Conservation (phyloP, 768 basidiomycete genomes). For the Boletus subparvulus region DNA sequence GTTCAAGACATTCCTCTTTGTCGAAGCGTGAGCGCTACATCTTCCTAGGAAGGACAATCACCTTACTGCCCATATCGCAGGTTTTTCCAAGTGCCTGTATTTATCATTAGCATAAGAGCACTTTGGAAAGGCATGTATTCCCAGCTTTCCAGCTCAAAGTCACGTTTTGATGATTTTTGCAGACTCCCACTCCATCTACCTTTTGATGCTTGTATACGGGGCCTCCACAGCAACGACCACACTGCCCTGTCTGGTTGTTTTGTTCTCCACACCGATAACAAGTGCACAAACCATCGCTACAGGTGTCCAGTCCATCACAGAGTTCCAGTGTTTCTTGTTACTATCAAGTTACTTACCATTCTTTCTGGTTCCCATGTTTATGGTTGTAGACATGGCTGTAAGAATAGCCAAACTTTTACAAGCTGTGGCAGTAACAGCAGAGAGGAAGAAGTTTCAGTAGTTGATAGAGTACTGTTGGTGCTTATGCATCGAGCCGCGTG, state of each 20-base stretch:
- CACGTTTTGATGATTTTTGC: neutral
- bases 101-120: conserved; percentile 63
- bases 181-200: conserved; percentile 56
- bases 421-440: conserved; percentile 12
- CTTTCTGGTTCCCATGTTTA: conserved; percentile 65
- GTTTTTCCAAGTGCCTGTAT: conserved; percentile 74
- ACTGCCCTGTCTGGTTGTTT: conserved; percentile 61
- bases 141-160: neutral
- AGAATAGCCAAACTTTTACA: conserved; percentile 37
- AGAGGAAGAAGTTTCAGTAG: conserved; percentile 19
- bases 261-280: conserved; percentile 54
- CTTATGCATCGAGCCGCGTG: too few species aligned
- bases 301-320: conserved; percentile 42
- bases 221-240: conserved; percentile 80
- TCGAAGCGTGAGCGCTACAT: conserved; percentile 52
- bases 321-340: conserved; percentile 53
- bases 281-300: conserved; percentile 31
- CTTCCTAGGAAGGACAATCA: neutral
- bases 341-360: conserved; percentile 76
- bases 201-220: conserved; percentile 68
- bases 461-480: neutral
- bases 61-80: conserved; percentile 19
- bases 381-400: conserved; percentile 70
- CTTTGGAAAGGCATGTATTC: conserved; percentile 50
- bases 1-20: conserved; percentile 63